Evolutionary conservation across 1,284 basidiomycete genomes (phyloP), one percentile per base, ranked within the genome.

Genomic region (Pulchroboletus neoregius): DNA sequence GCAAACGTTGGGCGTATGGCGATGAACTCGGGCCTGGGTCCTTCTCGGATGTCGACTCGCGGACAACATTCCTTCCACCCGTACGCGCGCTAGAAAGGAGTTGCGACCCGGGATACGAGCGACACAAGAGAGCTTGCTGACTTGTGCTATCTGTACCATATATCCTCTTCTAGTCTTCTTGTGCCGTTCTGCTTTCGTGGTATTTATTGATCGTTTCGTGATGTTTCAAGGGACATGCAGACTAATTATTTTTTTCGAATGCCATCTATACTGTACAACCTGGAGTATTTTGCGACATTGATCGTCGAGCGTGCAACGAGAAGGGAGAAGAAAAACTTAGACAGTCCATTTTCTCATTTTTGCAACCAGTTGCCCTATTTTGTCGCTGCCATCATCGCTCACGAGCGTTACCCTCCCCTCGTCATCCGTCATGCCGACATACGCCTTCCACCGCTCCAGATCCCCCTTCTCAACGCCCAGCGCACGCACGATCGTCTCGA

Each of bases 401-500:
- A 70, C 69, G 23, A 62, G 55, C 56, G 61, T 67, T 50, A 64
- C 68, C 51, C 63, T 71, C 7, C 79, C 75, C 31, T 75, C 78
- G 23, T 79, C 78, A 38, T 84, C 78, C 30, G 78, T 76, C 66
- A 86, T 63, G 38, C 77, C 79, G 13, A 78, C 72, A 46, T 72
- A 81, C 46, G 79, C 76, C 61, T 76, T 82, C 91, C 90, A 94
- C 56, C 71, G 72, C 51, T 86, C 84, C 30, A 94, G 68, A 28
- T 82, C 82, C 2, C 78, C 76, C 63, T 76, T 84, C 55, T 94
- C 90, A 5, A 94, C 89, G 58, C 94, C 93, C 42, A 98, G 73
- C 18, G 92, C 92, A 28, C 84, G 74, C n/a, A 94, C 87, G 33
- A 97, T 93, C 58, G 94, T 96, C 12, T 79, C 79, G 22, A 99